Evolutionary conservation across 78 protist genomes (phyloP).

Genomic region (Dictyostelium purpureum): DNA sequence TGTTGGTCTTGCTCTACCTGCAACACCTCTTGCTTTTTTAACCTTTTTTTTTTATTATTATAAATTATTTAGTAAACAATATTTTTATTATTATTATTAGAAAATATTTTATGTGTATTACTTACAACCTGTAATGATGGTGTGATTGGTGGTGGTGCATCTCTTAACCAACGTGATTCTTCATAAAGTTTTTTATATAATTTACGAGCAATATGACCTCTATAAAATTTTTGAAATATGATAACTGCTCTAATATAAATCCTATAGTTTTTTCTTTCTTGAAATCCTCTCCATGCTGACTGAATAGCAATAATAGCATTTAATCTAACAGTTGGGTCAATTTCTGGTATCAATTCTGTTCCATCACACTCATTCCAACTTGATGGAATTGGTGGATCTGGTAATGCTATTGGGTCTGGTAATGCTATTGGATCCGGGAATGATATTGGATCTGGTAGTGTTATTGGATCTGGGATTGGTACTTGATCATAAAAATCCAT

Average conservation of each 20-base stretch:
- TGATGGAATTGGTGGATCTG: not conserved
- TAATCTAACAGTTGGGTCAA: constrained; percentile 8
- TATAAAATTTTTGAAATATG: constrained; percentile 35
- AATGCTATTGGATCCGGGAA: not conserved
- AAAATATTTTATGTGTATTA: not conserved
- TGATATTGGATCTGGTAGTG: not conserved
- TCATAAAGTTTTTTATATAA: constrained; percentile 21
- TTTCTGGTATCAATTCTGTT: constrained; percentile 2
- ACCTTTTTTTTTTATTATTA: constrained; percentile 19
- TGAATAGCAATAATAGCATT: constrained; percentile 28
- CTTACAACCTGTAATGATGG: constrained; percentile 33
- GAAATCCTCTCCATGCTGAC: constrained; percentile 35
- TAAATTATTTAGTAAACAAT: not conserved
- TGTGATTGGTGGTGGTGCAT: constrained; percentile 39
- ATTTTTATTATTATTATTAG: not conserved
- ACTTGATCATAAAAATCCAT: no score
- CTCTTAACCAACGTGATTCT: constrained; percentile 58
- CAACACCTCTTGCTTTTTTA: constrained; percentile 43
- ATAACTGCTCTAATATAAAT: not conserved
- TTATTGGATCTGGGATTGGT: not conserved
- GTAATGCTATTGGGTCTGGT: not conserved
- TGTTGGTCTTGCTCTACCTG: constrained; percentile 68
- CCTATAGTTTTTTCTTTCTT: constrained; percentile 13
- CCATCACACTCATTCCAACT: constrained; percentile 8
- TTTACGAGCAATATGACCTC: constrained; percentile 54